Conservation (phyloP, 345 rosid genomes). For the Brassica juncea region DNA sequence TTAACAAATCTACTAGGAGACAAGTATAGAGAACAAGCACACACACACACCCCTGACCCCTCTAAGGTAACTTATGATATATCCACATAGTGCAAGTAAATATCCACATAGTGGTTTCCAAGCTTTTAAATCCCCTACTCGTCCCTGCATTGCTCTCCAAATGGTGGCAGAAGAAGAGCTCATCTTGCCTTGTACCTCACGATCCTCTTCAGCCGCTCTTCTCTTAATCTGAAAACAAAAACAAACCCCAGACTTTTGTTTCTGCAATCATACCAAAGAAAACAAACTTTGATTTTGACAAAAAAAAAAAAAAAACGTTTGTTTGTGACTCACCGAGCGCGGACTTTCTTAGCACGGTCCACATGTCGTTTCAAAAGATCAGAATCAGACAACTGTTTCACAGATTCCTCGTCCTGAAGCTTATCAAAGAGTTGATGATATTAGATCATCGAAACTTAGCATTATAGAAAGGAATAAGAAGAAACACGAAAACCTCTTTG, state of each 20-base stretch:
- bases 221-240: constrained; percentile 57
- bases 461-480: neutral
- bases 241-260: neutral
- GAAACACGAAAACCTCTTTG: constrained; percentile 50
- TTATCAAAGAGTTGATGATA: constrained; percentile 8
- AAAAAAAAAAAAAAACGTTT: neutral
- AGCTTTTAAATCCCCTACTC: constrained; percentile 37
- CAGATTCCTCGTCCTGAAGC: constrained; percentile 59
- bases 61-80: neutral
- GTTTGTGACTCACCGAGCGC: constrained; percentile 54
- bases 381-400: constrained; percentile 52
- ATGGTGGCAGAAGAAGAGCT: constrained; percentile 85
- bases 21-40: no score
- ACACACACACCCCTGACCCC: neutral
- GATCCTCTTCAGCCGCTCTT: constrained; percentile 66
- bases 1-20: no score
- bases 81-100: neutral
- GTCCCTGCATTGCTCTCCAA: constrained; percentile 61
- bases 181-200: constrained; percentile 82
- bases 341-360: constrained; percentile 73
- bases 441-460: neutral
- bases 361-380: constrained; percentile 75
- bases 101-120: constrained; percentile 23
- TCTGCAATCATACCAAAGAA: neutral
- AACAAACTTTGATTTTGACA: neutral